Evolutionary conservation across 768 basidiomycete species (phyloP), one percentile per base, ranked within the genome.

Genomic region (Boletus barrowsii): DNA sequence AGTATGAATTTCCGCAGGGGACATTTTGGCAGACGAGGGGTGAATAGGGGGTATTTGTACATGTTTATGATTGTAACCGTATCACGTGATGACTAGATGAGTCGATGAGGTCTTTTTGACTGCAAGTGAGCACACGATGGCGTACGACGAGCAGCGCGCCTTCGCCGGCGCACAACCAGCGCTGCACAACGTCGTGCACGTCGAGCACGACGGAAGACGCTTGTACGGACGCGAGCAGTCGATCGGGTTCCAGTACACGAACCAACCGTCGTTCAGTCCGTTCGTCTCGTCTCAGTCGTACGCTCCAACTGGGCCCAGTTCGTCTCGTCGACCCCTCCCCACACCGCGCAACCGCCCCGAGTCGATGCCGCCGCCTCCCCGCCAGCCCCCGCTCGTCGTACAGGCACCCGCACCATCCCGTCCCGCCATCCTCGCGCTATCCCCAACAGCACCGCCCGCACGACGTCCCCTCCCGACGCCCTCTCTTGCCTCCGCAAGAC

Each of bases 1-100:
- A 86, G 65, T 95, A 79, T 66, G 84, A 88, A 63, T 96, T 83
- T 82, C 93, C 93, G 10, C 74, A 81, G 55, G 93, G 93, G 41
- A 37, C 26, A 17, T 39, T n/a, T 14, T 48, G 47, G 47, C 5
- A 48, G 42, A 30, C 10, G 26, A 5, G 18, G 2, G 9, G 18
- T 14, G 13, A 22, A 61, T 39, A 66, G 45, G 64, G 62, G 47
- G 32, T 66, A 3, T 66, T 65, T 65, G 49, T 57, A 20, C 14
- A 18, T 64, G 9, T 66, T 61, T 63, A 30, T 51, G 5, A 24
- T 15, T 24, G 1, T n/a, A 43, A 35, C 33, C 1, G 14, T 39
- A 18, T 51, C 61, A 66, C 64, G 56, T 57, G 63, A 60, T 37
- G 8, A 17, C 1, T 4, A 47, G 53, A 53, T 51, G 51, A 49